Conservation (phyloP, 2,329 filamentous ascomycete species). For the Botrytis sinoallii region DNA sequence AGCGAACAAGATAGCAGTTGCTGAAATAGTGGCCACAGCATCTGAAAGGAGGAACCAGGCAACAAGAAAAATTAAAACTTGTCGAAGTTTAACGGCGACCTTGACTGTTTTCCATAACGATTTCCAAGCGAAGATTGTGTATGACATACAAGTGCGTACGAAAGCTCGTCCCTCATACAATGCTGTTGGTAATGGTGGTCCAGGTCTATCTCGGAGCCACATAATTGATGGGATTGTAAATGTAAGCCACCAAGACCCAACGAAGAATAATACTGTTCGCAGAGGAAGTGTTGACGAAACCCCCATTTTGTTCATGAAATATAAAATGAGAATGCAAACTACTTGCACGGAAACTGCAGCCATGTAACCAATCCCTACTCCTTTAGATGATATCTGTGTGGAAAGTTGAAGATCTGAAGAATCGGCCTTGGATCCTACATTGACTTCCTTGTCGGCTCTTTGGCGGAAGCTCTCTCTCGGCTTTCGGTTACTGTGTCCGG, state of each 20-base stretch:
- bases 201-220: conserved; percentile 85
- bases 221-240: conserved; percentile 87
- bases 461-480: background rate
- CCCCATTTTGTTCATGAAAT: conserved; percentile 47
- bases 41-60: conserved; percentile 96
- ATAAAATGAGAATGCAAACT: conserved; percentile 72
- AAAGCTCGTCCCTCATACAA: conserved; percentile 13
- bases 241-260: conserved; percentile 88
- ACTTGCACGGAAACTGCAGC: conserved; percentile 82
- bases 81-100: conserved; percentile 68
- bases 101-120: conserved; percentile 77
- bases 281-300: conserved; percentile 68
- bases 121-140: conserved; percentile 81
- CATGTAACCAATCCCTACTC: conserved; percentile 89
- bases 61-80: conserved; percentile 74
- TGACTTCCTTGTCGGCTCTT: background rate
- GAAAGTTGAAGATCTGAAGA: conserved; percentile 72
- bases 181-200: conserved; percentile 64
- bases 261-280: conserved; percentile 78
- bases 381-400: conserved; percentile 84
- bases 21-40: conserved; percentile 89
- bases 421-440: conserved; percentile 43
- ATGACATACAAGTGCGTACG: conserved; percentile 58
- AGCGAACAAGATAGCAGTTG: conserved; percentile 91
- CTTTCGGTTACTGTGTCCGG: conserved; percentile 10